Conservation (phyloP, 2,329 filamentous ascomycete species). For the Uncinocarpus reesii region DNA sequence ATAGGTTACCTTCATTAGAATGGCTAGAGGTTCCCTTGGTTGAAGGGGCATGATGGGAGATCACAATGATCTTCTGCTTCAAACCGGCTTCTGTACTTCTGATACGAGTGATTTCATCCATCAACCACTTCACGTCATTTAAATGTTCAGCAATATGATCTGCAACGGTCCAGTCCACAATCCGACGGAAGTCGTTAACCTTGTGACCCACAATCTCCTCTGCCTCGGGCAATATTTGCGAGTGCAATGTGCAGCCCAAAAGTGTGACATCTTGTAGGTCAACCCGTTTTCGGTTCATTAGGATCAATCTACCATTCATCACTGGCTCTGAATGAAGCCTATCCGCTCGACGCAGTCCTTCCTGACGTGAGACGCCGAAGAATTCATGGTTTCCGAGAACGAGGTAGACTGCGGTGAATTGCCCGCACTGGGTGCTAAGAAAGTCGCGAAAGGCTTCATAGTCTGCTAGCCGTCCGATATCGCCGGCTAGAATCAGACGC, state of each 20-base stretch:
- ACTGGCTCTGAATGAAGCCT: conserved; percentile 18
- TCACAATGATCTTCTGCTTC: neutral
- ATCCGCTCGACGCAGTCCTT: conserved; percentile 15
- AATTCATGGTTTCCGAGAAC: conserved; percentile 28
- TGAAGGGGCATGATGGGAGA: conserved; percentile 45
- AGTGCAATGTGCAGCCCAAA: conserved; percentile 49
- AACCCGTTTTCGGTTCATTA: conserved; percentile 17
- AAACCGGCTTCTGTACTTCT: neutral
- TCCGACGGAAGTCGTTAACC: conserved; percentile 45
- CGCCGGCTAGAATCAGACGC: conserved; percentile 24
- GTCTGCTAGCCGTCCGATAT: conserved; percentile 26
- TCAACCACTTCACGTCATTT: conserved; percentile 43
- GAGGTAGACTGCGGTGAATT: conserved; percentile 18
- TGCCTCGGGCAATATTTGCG: conserved; percentile 35
- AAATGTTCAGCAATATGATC: conserved; percentile 41
- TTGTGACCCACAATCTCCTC: conserved; percentile 32
- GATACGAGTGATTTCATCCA: conserved; percentile 24
- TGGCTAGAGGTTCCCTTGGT: conserved; percentile 40
- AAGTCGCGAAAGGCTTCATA: conserved; percentile 21
- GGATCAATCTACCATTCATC: conserved; percentile 15
- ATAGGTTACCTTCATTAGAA: conserved; percentile 38
- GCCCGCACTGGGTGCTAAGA: conserved; percentile 19
- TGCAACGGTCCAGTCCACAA: conserved; percentile 40
- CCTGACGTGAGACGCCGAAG: conserved; percentile 23
- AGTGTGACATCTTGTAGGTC: conserved; percentile 30